These are phyloP conservation scores for Didymella segeticola DNA, from an alignment of 2,329 filamentous ascomycete genomes.

Conservation along the genomic window DNA sequence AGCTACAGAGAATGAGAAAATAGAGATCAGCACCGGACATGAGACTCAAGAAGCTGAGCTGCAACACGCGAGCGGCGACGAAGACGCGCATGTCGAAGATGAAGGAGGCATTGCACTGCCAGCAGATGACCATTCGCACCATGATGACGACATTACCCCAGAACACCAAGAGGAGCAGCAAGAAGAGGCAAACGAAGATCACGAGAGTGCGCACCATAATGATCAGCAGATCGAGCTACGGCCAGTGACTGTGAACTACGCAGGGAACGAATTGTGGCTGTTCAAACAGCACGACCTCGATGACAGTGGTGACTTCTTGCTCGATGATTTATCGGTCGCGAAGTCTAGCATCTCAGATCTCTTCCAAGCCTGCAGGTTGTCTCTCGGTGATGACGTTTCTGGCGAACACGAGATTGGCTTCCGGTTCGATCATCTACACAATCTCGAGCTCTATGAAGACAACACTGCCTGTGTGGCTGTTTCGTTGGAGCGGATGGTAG, in stretches of 20 bases:
- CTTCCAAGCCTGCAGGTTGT: constrained; percentile 62
- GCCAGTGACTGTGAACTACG: constrained; percentile 39
- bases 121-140: constrained; percentile 12
- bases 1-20: neutral
- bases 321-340: constrained; percentile 34
- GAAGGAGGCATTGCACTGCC: constrained; percentile 25
- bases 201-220: constrained; percentile 18
- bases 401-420: constrained; percentile 60
- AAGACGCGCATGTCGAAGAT: constrained; percentile 16
- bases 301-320: constrained; percentile 39
- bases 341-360: constrained; percentile 56
- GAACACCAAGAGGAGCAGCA: constrained; percentile 6
- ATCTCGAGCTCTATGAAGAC: constrained; percentile 42
- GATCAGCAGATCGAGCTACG: constrained; percentile 20
- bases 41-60: neutral
- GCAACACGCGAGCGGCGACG: neutral
- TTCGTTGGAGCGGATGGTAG: constrained; percentile 59
- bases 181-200: constrained; percentile 22
- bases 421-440: constrained; percentile 49
- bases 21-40: neutral
- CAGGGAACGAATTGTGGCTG: constrained; percentile 39
- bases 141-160: constrained; percentile 9
- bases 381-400: constrained; percentile 62
- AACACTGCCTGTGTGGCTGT: constrained; percentile 39
- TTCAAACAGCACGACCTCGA: constrained; percentile 42